Evolutionary conservation across 2,329 filamentous ascomycete species (phyloP).

Genomic region (Diaporthe aspalathi): DNA sequence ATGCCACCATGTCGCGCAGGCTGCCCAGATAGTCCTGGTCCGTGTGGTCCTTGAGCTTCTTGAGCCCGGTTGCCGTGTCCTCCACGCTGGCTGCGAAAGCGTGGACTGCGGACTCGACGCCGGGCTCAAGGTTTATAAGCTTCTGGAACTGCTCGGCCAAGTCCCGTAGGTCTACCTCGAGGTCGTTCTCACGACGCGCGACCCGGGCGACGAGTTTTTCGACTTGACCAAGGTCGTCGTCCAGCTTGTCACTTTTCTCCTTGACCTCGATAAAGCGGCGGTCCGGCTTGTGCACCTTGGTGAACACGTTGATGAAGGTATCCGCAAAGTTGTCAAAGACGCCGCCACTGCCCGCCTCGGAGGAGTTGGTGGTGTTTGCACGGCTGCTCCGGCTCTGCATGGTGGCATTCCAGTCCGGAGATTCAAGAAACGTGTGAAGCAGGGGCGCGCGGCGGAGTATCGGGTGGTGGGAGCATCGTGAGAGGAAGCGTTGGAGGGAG

Average conservation of each 20-base stretch:
- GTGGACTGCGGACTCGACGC: conserved; percentile 83
- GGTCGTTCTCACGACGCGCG: conserved; percentile 84
- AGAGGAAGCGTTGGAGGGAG: conserved; percentile 91
- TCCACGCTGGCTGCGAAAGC: conserved; percentile 89
- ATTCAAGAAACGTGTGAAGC: conserved; percentile 91
- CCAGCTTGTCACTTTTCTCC: conserved; percentile 92
- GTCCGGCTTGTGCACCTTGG: conserved; percentile 95
- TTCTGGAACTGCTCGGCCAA: conserved; percentile 95
- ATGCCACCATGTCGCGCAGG: conserved; percentile 94
- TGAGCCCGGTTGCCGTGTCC: conserved; percentile 82
- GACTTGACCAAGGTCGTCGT: conserved; percentile 91
- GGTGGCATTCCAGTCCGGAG: conserved; percentile 93
- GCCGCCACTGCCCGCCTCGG: conserved; percentile 65
- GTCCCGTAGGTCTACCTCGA: conserved; percentile 89
- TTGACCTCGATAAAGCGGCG: conserved; percentile 93
- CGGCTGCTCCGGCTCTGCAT: conserved; percentile 84
- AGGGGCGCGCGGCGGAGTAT: conserved; percentile 85
- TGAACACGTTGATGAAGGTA: conserved; percentile 96
- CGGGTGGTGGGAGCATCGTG: conserved; percentile 87
- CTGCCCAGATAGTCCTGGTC: conserved; percentile 96
- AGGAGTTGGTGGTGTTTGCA: conserved; percentile 55
- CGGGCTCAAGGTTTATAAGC: conserved; percentile 88
- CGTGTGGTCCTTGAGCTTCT: conserved; percentile 86
- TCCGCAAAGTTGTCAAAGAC: conserved; percentile 97
- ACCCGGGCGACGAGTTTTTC: conserved; percentile 96